Conservation (phyloP, 2,329 filamentous ascomycete genomes). For the Alternaria arbusti region DNA sequence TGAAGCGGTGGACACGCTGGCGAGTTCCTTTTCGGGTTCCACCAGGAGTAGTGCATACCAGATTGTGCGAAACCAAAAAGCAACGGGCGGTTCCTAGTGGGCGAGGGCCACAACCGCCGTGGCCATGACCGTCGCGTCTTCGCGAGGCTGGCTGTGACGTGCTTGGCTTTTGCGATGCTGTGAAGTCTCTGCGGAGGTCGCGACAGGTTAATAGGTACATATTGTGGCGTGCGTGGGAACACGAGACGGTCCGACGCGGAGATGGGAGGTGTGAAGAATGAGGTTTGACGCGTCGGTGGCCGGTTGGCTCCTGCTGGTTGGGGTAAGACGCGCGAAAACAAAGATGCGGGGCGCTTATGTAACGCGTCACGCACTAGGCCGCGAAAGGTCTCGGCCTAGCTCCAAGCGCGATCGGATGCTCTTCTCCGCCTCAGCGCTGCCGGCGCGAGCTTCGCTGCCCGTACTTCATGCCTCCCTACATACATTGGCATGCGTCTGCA, state of each 20-base stretch:
- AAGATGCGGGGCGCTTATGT: slow-evolving; percentile 1
- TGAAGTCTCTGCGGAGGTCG: neutral
- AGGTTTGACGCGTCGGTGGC: slow-evolving; percentile 6
- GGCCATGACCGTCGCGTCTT: neutral
- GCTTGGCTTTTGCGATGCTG: slow-evolving; percentile 1
- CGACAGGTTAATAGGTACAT: slow-evolving; percentile 12
- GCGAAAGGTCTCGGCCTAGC: neutral
- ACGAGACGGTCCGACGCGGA: slow-evolving; percentile 8
- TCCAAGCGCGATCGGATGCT: neutral
- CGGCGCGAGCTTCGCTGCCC: neutral
- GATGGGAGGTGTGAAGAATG: neutral
- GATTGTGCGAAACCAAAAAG: slow-evolving; percentile 4
- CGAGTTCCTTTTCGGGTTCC: slow-evolving; percentile 2
- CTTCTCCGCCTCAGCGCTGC: neutral
- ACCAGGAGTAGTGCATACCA: neutral
- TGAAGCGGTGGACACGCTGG: neutral
- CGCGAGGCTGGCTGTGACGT: slow-evolving; percentile 4
- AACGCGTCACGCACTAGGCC: neutral
- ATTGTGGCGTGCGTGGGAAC: slow-evolving; percentile 22
- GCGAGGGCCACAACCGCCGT: neutral
- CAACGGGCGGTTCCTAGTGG: neutral
- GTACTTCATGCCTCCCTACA: neutral
- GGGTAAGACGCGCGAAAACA: neutral
- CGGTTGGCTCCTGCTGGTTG: neutral
- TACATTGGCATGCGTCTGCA: neutral